Conservation (phyloP, 805 yeast genomes). For the Ogataea dorogensis region DNA sequence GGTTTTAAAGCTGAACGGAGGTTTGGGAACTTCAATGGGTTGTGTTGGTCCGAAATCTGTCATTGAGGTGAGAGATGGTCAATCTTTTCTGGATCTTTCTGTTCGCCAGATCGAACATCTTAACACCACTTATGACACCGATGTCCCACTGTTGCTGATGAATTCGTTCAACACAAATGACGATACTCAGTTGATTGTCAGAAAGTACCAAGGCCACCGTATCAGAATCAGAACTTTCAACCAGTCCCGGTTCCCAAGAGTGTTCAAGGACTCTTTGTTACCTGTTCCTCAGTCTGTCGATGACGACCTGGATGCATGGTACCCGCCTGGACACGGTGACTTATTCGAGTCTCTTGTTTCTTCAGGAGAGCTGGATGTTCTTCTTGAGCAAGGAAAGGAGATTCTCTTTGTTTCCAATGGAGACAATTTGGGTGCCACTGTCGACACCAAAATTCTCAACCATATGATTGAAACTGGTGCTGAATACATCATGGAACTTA, state of each 20-base stretch:
- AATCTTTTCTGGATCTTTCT: conserved; percentile 90
- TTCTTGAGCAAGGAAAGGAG: conserved; percentile 92
- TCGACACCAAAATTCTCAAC: conserved; percentile 82
- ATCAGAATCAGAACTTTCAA: conserved; percentile 93
- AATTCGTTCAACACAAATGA: conserved; percentile 97
- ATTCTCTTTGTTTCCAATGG: conserved; percentile 94
- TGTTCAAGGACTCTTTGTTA: conserved; percentile 89
- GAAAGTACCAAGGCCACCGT: conserved; percentile 95
- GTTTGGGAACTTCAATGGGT: conserved; percentile 98
- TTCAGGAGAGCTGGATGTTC: conserved; percentile 88
- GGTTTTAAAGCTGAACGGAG: conserved; percentile 95
- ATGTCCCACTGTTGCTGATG: conserved; percentile 95
- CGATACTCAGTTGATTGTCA: conserved; percentile 92
- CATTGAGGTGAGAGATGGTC: conserved; percentile 98
- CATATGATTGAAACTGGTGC: conserved; percentile 91
- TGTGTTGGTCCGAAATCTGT: conserved; percentile 99
- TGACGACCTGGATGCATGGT: conserved; percentile 86
- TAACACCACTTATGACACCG: conserved; percentile 85
- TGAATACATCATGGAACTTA: conserved; percentile 97
- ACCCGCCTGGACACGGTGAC: conserved; percentile 99
- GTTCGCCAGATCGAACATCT: conserved; percentile 96
- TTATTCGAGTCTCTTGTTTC: conserved; percentile 85
- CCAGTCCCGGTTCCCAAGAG: conserved; percentile 97
- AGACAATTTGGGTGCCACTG: conserved; percentile 98
- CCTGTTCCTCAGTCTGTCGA: conserved; percentile 83